Base-by-base conservation (phyloP, 176 grass and related monocot genomes). In the Bothriochloa decipiens region DNA sequence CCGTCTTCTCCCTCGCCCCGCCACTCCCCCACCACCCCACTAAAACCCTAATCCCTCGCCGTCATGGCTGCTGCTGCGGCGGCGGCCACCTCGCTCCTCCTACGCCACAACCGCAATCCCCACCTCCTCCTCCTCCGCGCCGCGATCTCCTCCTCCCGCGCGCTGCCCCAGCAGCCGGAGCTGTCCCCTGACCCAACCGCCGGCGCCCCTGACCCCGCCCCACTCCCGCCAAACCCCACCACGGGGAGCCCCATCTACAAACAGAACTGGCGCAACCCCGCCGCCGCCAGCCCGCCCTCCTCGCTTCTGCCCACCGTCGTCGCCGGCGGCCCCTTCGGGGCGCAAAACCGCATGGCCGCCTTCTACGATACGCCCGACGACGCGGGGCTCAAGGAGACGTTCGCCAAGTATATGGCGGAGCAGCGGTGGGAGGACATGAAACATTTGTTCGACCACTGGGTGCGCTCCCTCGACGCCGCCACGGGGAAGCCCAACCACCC, bases 401-500 rank as follows among this genome's bases (percentile, higher is more conserved):
- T 99, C 62, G 93, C 89, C 27, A 82, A 89, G 65, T 96, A 68
- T 35, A 92, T 88, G 88, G 81, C 93, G 35, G 89, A 85, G 77
- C 93, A 99, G 91, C 40, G 40, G 50, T 99, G 97, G 93, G 75
- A 75, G 29, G 86, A 94, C 17, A 82, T 96, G 49, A 92, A 78
- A 87, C 83, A 91, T 22, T 73, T 92, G 78, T 99, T 99, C 72
- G 91, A 96, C 76, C 84, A 79, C 60, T 99, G 93, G 97, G 89
- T 94, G 23, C 80, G 97, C 74, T 94, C 88, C 22, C 90, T 96
- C 13, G 93, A 99, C 81, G 71, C 80, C 62, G 33, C 41, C 43
- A 68, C 84, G 11, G 97, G 97, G 15, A 94, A 99, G 83, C 97
- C 93, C 40, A 99, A 99, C 53, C 92, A 88, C 65, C 91, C 97